phyloP scores from a whole-genome alignment of 2,329 filamentous ascomycete species.

The Blastomyces emzantsi region DNA sequence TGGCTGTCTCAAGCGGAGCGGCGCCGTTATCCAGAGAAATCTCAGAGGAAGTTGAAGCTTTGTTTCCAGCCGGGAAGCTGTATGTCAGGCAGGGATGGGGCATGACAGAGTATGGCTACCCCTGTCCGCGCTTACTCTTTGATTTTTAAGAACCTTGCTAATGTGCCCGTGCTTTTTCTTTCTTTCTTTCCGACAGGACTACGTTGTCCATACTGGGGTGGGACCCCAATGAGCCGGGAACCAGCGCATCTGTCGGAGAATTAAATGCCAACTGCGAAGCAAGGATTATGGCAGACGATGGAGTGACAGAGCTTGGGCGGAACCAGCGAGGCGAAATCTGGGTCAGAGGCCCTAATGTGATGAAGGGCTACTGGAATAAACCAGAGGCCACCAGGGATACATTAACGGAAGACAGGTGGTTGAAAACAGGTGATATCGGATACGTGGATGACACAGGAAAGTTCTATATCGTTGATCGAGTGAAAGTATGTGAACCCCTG shows the following conservation, averaged over 20 bases:
- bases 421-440: constrained; percentile 63
- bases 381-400: constrained; percentile 57
- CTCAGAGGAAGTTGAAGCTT: constrained; percentile 48
- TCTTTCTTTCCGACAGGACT: constrained; percentile 25
- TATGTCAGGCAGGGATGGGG: constrained; percentile 69
- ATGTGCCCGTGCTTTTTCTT: background rate
- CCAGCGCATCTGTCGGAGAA: constrained; percentile 53
- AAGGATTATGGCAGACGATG: constrained; percentile 50
- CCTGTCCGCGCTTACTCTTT: background rate
- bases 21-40: constrained; percentile 57
- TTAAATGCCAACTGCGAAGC: constrained; percentile 60
- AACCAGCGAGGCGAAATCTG: constrained; percentile 61
- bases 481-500: constrained; percentile 46
- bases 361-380: constrained; percentile 70
- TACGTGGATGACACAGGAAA: constrained; percentile 49
- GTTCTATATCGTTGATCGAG: constrained; percentile 63
- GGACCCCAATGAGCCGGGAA: constrained; percentile 44
- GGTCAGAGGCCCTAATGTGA: constrained; percentile 61
- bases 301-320: constrained; percentile 42
- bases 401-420: constrained; percentile 55
- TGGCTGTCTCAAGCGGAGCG: constrained; percentile 54
- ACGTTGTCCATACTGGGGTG: constrained; percentile 63
- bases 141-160: background rate
- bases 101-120: constrained; percentile 60
- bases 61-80: constrained; percentile 44